These are phyloP conservation scores for Cupressus sempervirens DNA, from an alignment of 75 land plant species.

Conservation along the genomic window DNA sequence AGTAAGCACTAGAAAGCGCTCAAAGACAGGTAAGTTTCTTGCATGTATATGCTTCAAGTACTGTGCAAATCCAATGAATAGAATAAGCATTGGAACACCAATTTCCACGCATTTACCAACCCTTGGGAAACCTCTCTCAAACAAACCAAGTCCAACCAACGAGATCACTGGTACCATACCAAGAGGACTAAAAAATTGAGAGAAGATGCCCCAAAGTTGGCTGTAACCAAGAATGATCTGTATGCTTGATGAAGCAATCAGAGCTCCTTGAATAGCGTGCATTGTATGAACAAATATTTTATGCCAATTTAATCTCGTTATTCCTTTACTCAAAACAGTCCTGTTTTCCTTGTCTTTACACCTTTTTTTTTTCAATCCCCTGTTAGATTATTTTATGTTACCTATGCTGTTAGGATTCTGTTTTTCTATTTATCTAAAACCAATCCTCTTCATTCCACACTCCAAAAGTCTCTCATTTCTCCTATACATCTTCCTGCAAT, in stretches of 20 bases:
- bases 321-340: constrained; percentile 1
- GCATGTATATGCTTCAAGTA: constrained; percentile 55
- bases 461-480: neutral
- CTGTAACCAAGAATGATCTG: constrained; percentile 91
- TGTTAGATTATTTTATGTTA: neutral
- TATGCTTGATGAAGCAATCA: constrained; percentile 75
- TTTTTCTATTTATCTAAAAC: constrained; percentile 6
- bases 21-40: constrained; percentile 63
- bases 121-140: constrained; percentile 82
- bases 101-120: constrained; percentile 90
- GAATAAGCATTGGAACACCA: constrained; percentile 75
- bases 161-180: constrained; percentile 87
- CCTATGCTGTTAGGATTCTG: neutral
- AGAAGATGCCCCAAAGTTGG: constrained; percentile 90
- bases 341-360: neutral
- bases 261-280: constrained; percentile 91
- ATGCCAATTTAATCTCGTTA: neutral
- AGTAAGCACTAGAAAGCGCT: constrained; percentile 71
- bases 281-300: constrained; percentile 67
- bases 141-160: constrained; percentile 81
- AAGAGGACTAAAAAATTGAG: constrained; percentile 82
- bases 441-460: neutral
- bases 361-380: neutral
- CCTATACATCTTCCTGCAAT: neutral
- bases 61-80: constrained; percentile 72